Percentiles rank a stretch among this genome's conserved stretches.
These are phyloP conservation scores for Ganoderma boninense DNA, from an alignment of 1,284 basidiomycete species.

Conservation along the genomic window DNA sequence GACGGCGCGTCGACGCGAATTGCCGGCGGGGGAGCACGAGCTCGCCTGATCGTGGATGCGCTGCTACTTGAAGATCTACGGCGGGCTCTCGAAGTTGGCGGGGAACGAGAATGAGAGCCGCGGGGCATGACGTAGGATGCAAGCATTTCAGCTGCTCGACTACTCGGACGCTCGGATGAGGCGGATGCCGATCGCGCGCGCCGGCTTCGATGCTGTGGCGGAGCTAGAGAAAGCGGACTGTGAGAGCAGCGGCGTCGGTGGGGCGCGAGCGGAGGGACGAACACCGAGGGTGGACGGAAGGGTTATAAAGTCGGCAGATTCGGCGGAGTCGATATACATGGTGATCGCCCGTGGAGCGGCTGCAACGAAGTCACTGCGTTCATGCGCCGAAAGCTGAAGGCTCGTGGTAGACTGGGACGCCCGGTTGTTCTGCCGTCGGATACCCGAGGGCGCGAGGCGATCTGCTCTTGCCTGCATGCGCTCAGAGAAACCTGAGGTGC, in stretches of 20 bases:
- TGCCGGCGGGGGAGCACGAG: constrained; percentile 37
- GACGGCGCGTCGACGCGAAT: constrained; percentile 32
- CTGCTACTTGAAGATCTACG: constrained; percentile 34
- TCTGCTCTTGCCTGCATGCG: constrained; percentile 32
- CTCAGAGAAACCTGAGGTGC: constrained; percentile 30
- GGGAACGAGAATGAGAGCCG: constrained; percentile 29
- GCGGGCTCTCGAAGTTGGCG: constrained; percentile 24
- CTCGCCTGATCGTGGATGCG: constrained; percentile 28
- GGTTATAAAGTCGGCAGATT: constrained; percentile 58
- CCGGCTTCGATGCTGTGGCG: constrained; percentile 29
- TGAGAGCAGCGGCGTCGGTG: constrained; percentile 42
- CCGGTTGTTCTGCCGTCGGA: constrained; percentile 30
- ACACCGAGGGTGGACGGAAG: constrained; percentile 78
- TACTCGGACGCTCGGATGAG: background rate
- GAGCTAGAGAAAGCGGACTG: constrained; percentile 29
- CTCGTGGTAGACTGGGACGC: constrained; percentile 40
- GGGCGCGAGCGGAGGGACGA: constrained; percentile 52
- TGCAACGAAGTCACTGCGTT: constrained; percentile 62
- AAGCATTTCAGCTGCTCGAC: constrained; percentile 33
- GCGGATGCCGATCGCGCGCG: constrained; percentile 16
- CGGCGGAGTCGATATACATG: constrained; percentile 68
- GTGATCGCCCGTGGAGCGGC: constrained; percentile 78
- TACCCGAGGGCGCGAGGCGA: constrained; percentile 58
- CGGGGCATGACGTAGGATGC: constrained; percentile 39
- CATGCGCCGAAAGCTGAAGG: constrained; percentile 59